phyloP scores from a whole-genome alignment of 441 rosid genomes.

The Eutrema salsugineum region DNA sequence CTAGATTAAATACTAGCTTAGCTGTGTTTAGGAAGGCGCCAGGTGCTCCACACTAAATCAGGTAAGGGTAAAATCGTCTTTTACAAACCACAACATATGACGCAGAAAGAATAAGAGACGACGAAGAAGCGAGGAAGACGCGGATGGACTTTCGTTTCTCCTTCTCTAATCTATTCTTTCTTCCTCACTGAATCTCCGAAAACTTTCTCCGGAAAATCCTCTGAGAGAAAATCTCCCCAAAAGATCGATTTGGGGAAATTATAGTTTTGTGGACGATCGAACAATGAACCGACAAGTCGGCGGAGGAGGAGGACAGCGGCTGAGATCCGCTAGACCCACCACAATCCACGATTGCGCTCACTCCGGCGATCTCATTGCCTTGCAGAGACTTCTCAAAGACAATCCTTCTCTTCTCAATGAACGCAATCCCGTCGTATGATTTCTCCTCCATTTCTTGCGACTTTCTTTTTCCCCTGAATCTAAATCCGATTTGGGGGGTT shows the following conservation, averaged over 20 bases:
- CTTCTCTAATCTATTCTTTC: background rate
- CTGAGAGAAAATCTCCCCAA: background rate
- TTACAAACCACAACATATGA: background rate
- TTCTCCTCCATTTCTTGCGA: background rate
- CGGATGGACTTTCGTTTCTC: conserved; percentile 8
- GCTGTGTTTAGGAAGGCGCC: conserved; percentile 18
- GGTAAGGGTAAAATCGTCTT: conserved; percentile 9
- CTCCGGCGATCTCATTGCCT: conserved; percentile 67
- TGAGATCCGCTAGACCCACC: conserved; percentile 66
- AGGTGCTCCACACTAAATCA: background rate
- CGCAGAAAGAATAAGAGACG: background rate
- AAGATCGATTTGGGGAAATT: background rate
- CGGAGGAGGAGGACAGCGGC: conserved; percentile 54
- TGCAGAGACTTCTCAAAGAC: conserved; percentile 67
- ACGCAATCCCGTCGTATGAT: conserved; percentile 76
- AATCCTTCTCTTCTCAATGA: conserved; percentile 79
- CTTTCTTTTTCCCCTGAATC: background rate
- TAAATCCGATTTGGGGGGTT: background rate
- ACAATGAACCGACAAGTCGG: conserved; percentile 50
- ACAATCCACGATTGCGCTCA: conserved; percentile 84
- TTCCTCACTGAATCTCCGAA: background rate
- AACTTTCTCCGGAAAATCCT: background rate
- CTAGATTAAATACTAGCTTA: background rate
- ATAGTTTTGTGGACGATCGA: background rate
- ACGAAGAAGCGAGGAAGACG: conserved; percentile 24